Evolutionary conservation across 768 basidiomycete genomes (phyloP), one percentile per base, ranked within the genome.

Genomic region (Mycena venus): DNA sequence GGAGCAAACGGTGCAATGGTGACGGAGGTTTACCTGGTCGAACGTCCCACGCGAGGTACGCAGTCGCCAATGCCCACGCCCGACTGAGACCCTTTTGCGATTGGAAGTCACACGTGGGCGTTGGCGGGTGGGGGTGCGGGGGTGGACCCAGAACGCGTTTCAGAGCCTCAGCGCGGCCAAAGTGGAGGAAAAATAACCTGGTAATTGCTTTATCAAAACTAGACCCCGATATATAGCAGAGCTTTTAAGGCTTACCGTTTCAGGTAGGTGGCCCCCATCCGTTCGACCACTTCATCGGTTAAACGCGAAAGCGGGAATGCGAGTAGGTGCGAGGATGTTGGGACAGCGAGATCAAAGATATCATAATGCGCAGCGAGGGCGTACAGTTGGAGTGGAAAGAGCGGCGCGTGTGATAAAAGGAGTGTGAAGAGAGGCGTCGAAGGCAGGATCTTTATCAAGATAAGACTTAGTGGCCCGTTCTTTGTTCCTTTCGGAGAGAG

Each of bases 1-100:
- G 49, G 31, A 44, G 11, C 44, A 21, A 58, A n/a, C n/a, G 59
- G 14, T 23, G 9, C 47, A 11, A 40, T 38, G 51, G 4, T 64
- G 42, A 42, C 29, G 21, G n/a, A 31, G 21, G 82, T 88, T 72
- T 79, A 95, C 94, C 94, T 76, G 94, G 93, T 68, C 93, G 86
- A 40, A 93, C 93, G 82, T 95, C 94, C 94, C 94, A 95, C 12
- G 93, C 93, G 9, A 96, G 88, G 83, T 95, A 95, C 14, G 94
- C 94, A 2, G 92, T 91, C 27, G 95, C 94, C 36, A 96, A 83
- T 17, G 94, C 93, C 94, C 94, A 96, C 7, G 94, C 94, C 55
- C 94, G 85, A 14, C 93, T 93, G 42, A 96, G 79, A 79, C 90
- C 94, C 84, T 95, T 95, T 84, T 95, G 94, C 78, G 94, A 92